Evolutionary conservation across 495 filamentous ascomycete species (phyloP).

Genomic region (Aspergillus sclerotiicarbonarius): DNA sequence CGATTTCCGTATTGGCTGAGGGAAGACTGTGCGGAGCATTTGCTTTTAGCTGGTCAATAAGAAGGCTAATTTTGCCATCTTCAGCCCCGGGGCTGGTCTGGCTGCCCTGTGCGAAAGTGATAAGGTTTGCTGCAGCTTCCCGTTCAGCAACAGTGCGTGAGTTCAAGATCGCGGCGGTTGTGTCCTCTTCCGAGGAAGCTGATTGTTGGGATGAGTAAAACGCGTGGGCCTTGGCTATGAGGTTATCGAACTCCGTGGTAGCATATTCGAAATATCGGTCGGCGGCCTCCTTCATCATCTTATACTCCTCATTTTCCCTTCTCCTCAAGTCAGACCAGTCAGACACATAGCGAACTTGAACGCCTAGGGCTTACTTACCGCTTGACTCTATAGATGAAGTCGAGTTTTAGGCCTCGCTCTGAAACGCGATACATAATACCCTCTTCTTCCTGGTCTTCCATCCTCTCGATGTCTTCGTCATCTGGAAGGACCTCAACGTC

Average conservation of each 20-base stretch:
- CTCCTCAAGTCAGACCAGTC: constrained; percentile 3
- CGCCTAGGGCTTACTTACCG: constrained; percentile 24
- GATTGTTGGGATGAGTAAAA: constrained; percentile 24
- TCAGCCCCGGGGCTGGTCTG: constrained; percentile 5
- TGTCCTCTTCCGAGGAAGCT: constrained; percentile 13
- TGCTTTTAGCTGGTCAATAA: constrained; percentile 32
- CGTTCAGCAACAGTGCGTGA: constrained; percentile 30
- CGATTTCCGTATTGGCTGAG: constrained; percentile 25
- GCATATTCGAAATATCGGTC: constrained; percentile 25
- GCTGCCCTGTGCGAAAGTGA: constrained; percentile 25
- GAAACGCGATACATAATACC: constrained; percentile 67
- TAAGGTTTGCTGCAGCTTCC: constrained; percentile 29
- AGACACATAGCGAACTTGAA: background rate
- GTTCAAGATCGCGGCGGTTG: constrained; percentile 19
- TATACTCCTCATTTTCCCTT: constrained; percentile 23
- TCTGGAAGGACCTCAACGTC: constrained; percentile 66
- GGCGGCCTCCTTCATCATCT: constrained; percentile 20
- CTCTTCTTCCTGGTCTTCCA: constrained; percentile 49
- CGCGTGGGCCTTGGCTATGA: constrained; percentile 20
- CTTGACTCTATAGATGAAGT: constrained; percentile 57
- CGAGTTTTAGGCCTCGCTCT: constrained; percentile 70
- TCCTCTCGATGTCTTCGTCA: constrained; percentile 54
- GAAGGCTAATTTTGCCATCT: constrained; percentile 21
- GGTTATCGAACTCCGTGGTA: constrained; percentile 22
- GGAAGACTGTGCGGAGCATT: constrained; percentile 22